Percentiles rank a stretch among this genome's conserved stretches.
Evolutionary conservation across 2,329 filamentous ascomycete species (phyloP).

Genomic region (Colletotrichum magnum): DNA sequence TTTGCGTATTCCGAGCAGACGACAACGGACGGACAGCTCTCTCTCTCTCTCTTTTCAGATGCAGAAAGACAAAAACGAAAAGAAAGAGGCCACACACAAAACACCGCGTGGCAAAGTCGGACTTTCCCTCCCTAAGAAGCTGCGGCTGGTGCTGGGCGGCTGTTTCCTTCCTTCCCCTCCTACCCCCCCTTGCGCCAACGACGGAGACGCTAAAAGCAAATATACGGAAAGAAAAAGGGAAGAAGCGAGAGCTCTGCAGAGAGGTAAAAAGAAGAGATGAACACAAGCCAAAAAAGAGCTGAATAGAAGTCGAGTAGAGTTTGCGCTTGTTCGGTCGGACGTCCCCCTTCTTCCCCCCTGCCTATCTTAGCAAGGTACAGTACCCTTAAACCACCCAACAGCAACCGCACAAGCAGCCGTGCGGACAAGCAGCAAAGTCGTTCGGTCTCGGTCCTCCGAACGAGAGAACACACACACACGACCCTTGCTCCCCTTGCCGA

Average conservation of each 20-base stretch:
- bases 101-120: background rate
- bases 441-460: too few relatives aligned
- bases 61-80: background rate
- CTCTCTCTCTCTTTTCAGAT: too few relatives aligned
- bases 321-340: too few relatives aligned
- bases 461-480: too few relatives aligned
- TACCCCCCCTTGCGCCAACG: background rate
- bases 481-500: background rate
- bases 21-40: background rate
- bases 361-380: too few relatives aligned
- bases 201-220: background rate
- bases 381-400: too few relatives aligned
- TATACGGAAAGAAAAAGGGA: too few relatives aligned
- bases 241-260: background rate
- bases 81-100: background rate
- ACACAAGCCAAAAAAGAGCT: background rate
- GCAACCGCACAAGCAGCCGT: background rate
- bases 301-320: background rate
- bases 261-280: background rate
- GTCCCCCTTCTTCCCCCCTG: too few relatives aligned
- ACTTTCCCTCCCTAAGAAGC: background rate
- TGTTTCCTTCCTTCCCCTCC: background rate
- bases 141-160: background rate
- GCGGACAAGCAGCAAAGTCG: background rate
- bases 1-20: slow-evolving; percentile 4